A percentile compares a stretch with the other conserved stretches of the same genome.
Evolutionary conservation across 1,139 yeast species (phyloP).

Genomic region (Saccharomyces hybrid): DNA sequence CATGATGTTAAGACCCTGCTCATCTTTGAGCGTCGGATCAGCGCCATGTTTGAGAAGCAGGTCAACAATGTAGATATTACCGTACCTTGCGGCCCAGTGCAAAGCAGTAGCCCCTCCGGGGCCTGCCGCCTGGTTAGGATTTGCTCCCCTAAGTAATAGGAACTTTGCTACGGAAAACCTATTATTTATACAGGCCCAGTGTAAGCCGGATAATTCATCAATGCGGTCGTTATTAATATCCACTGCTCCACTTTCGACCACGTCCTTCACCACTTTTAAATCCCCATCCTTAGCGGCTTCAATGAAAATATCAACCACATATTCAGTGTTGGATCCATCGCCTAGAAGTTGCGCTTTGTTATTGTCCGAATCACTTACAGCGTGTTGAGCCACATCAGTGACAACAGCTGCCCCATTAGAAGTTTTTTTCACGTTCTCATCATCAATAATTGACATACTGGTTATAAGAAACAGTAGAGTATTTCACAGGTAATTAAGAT

Average conservation of each 20-base stretch:
- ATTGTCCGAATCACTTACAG: background rate
- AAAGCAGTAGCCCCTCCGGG: constrained; percentile 67
- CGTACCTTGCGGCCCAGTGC: constrained; percentile 89
- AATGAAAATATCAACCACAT: background rate
- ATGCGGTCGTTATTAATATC: constrained; percentile 33
- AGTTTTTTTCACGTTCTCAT: background rate
- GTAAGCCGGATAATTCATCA: constrained; percentile 74
- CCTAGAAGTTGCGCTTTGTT: background rate
- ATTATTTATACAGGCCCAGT: constrained; percentile 89
- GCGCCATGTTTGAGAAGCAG: constrained; percentile 59
- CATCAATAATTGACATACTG: background rate
- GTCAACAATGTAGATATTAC: constrained; percentile 73
- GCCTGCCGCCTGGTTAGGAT: constrained; percentile 64
- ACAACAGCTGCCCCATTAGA: background rate
- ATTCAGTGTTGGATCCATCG: background rate
- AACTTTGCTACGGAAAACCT: constrained; percentile 54
- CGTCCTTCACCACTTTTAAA: constrained; percentile 35
- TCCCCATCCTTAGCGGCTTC: constrained; percentile 44
- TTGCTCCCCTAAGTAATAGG: constrained; percentile 52
- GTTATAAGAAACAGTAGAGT: background rate
- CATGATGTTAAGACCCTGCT: constrained; percentile 71
- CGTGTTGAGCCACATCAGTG: background rate
- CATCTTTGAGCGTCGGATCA: constrained; percentile 55
- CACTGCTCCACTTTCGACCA: constrained; percentile 36
- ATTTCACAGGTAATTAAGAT: background rate